Evolutionary conservation across 2,329 filamentous ascomycete genomes (phyloP), one percentile per base, ranked within the genome.

Genomic region (Talaromyces funiculosus): DNA sequence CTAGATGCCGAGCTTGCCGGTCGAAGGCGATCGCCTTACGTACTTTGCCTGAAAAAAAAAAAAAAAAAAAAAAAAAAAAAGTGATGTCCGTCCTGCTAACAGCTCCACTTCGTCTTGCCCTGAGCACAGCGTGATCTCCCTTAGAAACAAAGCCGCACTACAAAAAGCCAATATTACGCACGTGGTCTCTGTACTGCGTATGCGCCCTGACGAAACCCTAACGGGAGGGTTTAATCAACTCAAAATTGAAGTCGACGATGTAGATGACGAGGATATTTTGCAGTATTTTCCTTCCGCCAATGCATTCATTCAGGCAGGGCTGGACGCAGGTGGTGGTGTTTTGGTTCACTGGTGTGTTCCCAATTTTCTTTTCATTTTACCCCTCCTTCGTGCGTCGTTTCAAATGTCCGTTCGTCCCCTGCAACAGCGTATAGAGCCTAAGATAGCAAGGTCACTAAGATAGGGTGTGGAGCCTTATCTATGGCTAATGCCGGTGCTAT

Each of bases 201-300:
- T 62, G 61, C 56, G 42, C 24, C 81, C 83, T 45, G 75, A 84
- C 53, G 77, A 78, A 62, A 80, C 82, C 42, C 86, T 85, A 9
- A 57, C 57, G 69, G 80, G 83, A 64, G 79, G 82, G 43, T 91
- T 86, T 72, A 78, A 86, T 64, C 91, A 95, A 72, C 81, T 90
- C 67, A 82, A 86, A 63, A 88, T 97, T 65, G 88, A 95, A 65
- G 86, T 97, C 45, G 90, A 97, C 73, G 94, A 99, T 78, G 85
- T 92, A 56, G 90, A 93, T 20, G 91, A 97, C 69, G 88, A 92
- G 67, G 90, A 99, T 74, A 76, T 97, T 56, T 78, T 97, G 18
- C 84, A 89, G 64, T 86, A 95, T 73, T 88, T 97, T 63, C 85
- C 92, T 6, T 80, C 80, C 57, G 89, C 89, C 60, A 90, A 94